Conservation (phyloP, 2,329 filamentous ascomycete species). For the Ophiostoma perfectum region DNA sequence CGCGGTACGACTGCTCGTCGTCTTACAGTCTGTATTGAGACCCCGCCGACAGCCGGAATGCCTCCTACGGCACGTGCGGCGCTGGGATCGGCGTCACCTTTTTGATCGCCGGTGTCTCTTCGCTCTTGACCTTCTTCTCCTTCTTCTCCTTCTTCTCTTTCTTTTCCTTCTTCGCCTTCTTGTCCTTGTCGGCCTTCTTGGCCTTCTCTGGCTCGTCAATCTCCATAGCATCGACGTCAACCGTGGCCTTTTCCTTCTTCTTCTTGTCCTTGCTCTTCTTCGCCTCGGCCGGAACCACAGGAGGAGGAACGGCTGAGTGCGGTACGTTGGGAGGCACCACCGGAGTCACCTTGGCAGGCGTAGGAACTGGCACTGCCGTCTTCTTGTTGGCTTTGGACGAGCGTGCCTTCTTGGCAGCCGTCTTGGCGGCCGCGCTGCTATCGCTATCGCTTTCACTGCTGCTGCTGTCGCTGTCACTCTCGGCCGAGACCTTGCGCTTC, state of each 20-base stretch:
- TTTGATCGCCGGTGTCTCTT: slow-evolving; percentile 14
- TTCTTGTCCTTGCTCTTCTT: slow-evolving; percentile 33
- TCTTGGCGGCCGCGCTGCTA: neutral
- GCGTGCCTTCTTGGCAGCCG: slow-evolving; percentile 9
- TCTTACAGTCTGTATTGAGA: neutral
- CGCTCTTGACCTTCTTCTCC: slow-evolving; percentile 23
- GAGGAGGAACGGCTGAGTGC: neutral
- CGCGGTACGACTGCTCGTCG: neutral
- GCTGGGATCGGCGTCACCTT: slow-evolving; percentile 27
- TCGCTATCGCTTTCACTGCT: slow-evolving; percentile 4
- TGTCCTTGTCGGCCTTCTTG: slow-evolving; percentile 19
- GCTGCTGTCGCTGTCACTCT: neutral
- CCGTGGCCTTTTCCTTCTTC: slow-evolving; percentile 17
- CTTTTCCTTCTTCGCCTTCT: slow-evolving; percentile 18
- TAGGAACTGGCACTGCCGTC: neutral
- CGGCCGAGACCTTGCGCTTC: slow-evolving; percentile 37
- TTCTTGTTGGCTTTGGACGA: neutral
- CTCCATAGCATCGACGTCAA: slow-evolving; percentile 5
- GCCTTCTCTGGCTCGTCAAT: slow-evolving; percentile 17
- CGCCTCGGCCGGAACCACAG: slow-evolving; percentile 24
- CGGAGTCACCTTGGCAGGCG: neutral
- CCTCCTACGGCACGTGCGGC: slow-evolving; percentile 19
- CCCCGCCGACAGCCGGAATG: neutral
- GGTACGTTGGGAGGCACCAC: neutral
- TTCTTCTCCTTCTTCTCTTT: slow-evolving; percentile 16